Evolutionary conservation across 2,329 filamentous ascomycete genomes (phyloP).

Genomic region (Diplodia corticola): DNA sequence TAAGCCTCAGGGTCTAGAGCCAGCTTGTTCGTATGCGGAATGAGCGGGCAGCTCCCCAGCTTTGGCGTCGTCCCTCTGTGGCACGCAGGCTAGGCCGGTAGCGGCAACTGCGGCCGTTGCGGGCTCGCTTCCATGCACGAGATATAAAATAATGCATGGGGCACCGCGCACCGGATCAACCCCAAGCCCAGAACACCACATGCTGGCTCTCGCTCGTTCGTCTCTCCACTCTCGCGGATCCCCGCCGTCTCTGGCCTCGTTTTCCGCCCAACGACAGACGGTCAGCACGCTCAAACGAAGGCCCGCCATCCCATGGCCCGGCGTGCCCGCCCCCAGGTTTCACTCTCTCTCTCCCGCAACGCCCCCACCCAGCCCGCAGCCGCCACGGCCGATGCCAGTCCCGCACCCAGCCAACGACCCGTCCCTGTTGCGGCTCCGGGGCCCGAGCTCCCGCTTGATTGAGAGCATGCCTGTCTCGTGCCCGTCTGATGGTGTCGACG

Average conservation of each 20-base stretch:
- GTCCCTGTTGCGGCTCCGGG: neutral
- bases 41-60: neutral
- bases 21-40: slow-evolving; percentile 2
- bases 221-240: neutral
- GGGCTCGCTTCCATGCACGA: slow-evolving; percentile 18
- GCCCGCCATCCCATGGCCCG: neutral
- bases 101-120: slow-evolving; percentile 16
- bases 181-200: neutral
- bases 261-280: neutral
- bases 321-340: slow-evolving; percentile 8
- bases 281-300: too few relatives aligned
- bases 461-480: slow-evolving; percentile 2
- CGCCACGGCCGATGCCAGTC: neutral
- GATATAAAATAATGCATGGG: slow-evolving; percentile 6
- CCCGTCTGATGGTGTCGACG: neutral
- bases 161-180: neutral
- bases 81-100: slow-evolving; percentile 3
- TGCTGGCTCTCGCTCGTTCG: neutral
- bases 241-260: neutral
- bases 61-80: neutral
- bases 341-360: neutral
- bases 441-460: neutral
- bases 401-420: neutral
- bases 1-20: slow-evolving; percentile 5
- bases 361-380: neutral